phyloP scores from a whole-genome alignment of 345 rosid species.

The Lepidium aucheri region DNA sequence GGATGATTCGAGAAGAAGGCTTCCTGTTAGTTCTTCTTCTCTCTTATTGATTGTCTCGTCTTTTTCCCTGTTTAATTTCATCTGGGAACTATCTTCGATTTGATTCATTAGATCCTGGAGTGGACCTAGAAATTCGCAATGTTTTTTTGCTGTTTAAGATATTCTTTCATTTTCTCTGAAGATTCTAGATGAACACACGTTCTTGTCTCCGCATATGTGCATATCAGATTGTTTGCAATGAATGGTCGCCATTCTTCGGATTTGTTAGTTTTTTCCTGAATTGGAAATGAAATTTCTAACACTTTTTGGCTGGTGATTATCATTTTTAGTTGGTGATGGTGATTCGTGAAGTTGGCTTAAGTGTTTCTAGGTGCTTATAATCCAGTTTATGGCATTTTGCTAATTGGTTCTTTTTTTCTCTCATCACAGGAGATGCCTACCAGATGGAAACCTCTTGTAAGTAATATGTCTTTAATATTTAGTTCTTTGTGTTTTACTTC shows the following conservation, averaged over 20 bases:
- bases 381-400: not conserved
- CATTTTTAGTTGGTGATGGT: not conserved
- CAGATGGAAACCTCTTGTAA: constrained; percentile 87
- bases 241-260: not conserved
- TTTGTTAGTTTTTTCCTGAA: not conserved
- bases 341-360: not conserved
- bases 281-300: not conserved
- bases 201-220: not conserved
- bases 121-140: not conserved
- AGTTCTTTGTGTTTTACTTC: not conserved
- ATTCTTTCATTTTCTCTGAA: not conserved
- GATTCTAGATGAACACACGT: not conserved
- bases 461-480: constrained; percentile 21
- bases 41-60: not conserved
- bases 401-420: constrained; percentile 7
- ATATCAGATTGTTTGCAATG: not conserved
- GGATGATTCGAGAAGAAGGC: constrained; percentile 71
- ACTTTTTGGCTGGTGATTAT: not conserved
- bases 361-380: not conserved
- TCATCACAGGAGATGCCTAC: constrained; percentile 52
- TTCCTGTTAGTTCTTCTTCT: constrained; percentile 37
- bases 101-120: constrained; percentile 9
- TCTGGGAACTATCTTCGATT: constrained; percentile 6
- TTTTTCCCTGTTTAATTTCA: not conserved
- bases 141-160: not conserved